Percentiles rank a stretch among this genome's conserved stretches.
phyloP scores from a whole-genome alignment of 2,329 filamentous ascomycete genomes.

The Cercospora janseana region DNA sequence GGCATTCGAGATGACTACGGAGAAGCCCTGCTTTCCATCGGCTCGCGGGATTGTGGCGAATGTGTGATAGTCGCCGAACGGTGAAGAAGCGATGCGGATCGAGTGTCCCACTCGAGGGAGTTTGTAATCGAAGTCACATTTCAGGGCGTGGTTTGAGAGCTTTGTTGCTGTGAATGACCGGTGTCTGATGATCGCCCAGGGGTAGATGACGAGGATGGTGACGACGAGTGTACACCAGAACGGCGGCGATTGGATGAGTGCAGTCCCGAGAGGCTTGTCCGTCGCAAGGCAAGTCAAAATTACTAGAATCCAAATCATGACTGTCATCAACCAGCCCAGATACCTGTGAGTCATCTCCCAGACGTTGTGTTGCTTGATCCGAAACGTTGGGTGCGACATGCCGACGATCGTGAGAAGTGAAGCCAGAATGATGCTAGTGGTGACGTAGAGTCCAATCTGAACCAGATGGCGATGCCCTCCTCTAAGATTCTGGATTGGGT shows the following conservation, averaged over 20 bases:
- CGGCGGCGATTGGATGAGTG: slow-evolving; percentile 49
- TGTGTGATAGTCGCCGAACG: slow-evolving; percentile 65
- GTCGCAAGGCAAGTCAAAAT: slow-evolving; percentile 42
- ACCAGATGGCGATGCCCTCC: not conserved
- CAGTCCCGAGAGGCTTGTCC: slow-evolving; percentile 33
- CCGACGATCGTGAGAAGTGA: slow-evolving; percentile 61
- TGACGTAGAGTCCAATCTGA: not conserved
- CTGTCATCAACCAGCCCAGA: slow-evolving; percentile 66
- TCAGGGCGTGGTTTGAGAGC: slow-evolving; percentile 70
- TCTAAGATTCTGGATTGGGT: slow-evolving; percentile 42
- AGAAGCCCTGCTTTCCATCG: slow-evolving; percentile 56
- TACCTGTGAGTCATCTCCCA: slow-evolving; percentile 73
- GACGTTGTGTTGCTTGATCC: slow-evolving; percentile 62
- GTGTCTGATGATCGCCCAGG: slow-evolving; percentile 70
- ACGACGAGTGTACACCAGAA: slow-evolving; percentile 70
- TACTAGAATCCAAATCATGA: slow-evolving; percentile 64
- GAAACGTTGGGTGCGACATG: slow-evolving; percentile 64
- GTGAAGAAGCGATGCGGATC: slow-evolving; percentile 26
- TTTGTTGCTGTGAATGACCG: slow-evolving; percentile 63
- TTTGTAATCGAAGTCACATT: slow-evolving; percentile 61
- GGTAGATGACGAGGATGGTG: slow-evolving; percentile 65
- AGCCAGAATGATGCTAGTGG: slow-evolving; percentile 44
- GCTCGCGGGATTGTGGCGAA: slow-evolving; percentile 70
- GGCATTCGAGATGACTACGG: slow-evolving; percentile 67
- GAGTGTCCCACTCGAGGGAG: slow-evolving; percentile 58